Base-by-base conservation (phyloP, 768 basidiomycete genomes). In the Boletus vinaceobasis region DNA sequence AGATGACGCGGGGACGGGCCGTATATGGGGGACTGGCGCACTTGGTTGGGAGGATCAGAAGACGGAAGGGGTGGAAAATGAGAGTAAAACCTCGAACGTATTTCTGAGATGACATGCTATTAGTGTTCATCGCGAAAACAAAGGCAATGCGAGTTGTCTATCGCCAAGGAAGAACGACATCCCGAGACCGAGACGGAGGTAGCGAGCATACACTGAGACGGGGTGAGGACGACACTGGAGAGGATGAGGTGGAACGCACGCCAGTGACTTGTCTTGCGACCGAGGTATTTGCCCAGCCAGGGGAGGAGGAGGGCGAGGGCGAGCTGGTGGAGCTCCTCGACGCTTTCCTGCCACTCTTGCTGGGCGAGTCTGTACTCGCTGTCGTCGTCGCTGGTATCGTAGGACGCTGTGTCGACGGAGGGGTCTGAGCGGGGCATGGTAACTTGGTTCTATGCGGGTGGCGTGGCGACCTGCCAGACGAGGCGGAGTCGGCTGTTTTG, bases 341-440 rank as follows among this genome's bases (percentile, higher is more conserved):
- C 65, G 64, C 88, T 90, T 71, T 97, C 94, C 64, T 93, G 87
- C 94, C 94, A 96, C 74, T 97, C 94, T 67, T 88, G 80, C 71
- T 94, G 89, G 3, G 90, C 88, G 44, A 87, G 75, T 38, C 77
- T 82, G 61, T 82, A 84, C 63, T 93, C 90, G 54, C 89, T 88
- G 59, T 86, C 85, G 36, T 71, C 66, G 68, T 85, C 88, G 59
- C 84, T 82, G 29, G 62, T 64, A 68, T 85, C 84, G 67, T 81
- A 83, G 33, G 81, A 84, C 19, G 53, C 56, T 40, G 81, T 70
- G 72, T 89, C 87, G 54, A 87, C 65, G 33, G 86, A 90, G 59
- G 71, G 68, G 57, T 79, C 74, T 31, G 87, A 90, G 39, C 61
- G 72, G 52, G 87, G 81, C 88, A 89, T 89, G 61, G 37, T 85